A percentile compares a stretch with the other conserved stretches of the same genome.
These are phyloP conservation scores for Byssoonygena ceratinophila DNA, from an alignment of 2,329 filamentous ascomycete species.

Conservation along the genomic window DNA sequence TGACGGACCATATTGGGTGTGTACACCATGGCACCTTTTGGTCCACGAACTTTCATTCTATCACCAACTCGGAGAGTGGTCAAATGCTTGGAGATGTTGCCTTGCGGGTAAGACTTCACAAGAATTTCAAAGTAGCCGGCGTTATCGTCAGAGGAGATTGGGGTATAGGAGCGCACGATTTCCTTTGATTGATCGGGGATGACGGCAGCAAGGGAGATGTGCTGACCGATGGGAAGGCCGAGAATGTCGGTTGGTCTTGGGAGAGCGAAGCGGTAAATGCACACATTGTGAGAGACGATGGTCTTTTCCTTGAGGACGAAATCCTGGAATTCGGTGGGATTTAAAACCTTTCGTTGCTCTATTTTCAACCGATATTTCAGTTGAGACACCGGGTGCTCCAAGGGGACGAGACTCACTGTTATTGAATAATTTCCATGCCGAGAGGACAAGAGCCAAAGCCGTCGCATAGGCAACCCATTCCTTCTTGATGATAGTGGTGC, in stretches of 20 bases:
- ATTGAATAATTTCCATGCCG: constrained; percentile 59
- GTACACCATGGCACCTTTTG: constrained; percentile 97
- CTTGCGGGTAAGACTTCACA: constrained; percentile 94
- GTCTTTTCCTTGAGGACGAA: constrained; percentile 93
- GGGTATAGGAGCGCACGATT: constrained; percentile 83
- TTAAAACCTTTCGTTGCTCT: constrained; percentile 74
- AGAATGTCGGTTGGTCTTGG: constrained; percentile 69
- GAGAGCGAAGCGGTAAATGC: constrained; percentile 92
- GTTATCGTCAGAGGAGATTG: constrained; percentile 79
- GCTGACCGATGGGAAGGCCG: constrained; percentile 94
- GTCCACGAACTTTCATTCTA: constrained; percentile 79
- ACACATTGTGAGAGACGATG: constrained; percentile 92
- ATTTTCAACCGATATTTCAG: constrained; percentile 10
- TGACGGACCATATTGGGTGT: constrained; percentile 90
- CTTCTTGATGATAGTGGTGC: constrained; percentile 64
- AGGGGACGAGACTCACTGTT: constrained; percentile 49
- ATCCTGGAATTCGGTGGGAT: constrained; percentile 77
- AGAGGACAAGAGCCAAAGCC: constrained; percentile 54
- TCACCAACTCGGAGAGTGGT: constrained; percentile 72
- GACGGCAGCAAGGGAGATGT: constrained; percentile 86
- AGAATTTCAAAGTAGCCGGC: constrained; percentile 90
- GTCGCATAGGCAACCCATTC: constrained; percentile 66
- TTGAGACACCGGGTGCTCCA: not conserved
- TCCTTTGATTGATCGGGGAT: constrained; percentile 69
- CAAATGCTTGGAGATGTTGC: constrained; percentile 93